Conservation (phyloP, 257 asterid genomes). For the Oldenlandia corymbosa region DNA sequence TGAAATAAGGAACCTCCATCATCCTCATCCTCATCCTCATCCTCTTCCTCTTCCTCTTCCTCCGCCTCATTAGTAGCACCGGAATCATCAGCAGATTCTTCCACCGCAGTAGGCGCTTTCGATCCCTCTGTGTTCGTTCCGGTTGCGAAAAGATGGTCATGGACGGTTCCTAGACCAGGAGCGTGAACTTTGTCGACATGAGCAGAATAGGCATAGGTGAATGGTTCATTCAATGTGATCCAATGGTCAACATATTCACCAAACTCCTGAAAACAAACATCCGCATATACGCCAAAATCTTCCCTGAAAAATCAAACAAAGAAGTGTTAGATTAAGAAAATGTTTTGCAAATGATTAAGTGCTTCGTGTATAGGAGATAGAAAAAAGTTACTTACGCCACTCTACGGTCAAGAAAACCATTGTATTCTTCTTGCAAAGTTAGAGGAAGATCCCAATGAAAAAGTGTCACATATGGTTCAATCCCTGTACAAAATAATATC, state of each 20-base stretch:
- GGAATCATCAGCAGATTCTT: background rate
- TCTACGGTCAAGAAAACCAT: background rate
- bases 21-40: background rate
- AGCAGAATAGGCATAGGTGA: conserved; percentile 1
- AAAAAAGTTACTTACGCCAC: background rate
- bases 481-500: background rate
- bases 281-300: background rate
- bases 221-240: too few species aligned
- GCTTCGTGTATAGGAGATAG: too few species aligned
- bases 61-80: background rate
- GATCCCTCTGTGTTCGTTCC: background rate
- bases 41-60: background rate
- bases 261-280: background rate
- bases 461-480: background rate
- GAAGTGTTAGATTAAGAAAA: too few species aligned
- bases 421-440: background rate
- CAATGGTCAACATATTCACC: background rate
- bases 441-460: background rate
- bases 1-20: conserved; percentile 4
- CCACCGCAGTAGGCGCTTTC: background rate
- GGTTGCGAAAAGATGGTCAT: background rate
- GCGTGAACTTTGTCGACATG: conserved; percentile 2
- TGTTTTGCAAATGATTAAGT: too few species aligned
- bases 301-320: background rate
- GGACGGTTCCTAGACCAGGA: background rate